A percentile compares a stretch with the other conserved stretches of the same genome.
These are phyloP conservation scores for Kluyveromyces sp. DNA, from an alignment of 1,139 yeast genomes.

Conservation along the genomic window DNA sequence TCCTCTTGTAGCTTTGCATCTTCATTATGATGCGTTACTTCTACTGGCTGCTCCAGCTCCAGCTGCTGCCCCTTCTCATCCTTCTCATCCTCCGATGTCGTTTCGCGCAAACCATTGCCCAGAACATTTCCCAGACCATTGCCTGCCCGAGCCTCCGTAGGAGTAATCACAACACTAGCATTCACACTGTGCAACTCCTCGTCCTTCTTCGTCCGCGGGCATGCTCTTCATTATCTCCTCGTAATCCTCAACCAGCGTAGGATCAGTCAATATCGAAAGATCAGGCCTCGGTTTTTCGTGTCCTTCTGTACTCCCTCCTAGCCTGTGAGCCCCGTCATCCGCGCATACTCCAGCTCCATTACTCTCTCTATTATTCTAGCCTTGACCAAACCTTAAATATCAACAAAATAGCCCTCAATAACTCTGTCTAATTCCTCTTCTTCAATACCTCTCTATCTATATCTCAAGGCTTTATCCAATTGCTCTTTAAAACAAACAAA, in stretches of 20 bases:
- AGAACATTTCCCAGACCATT: too few relatives aligned
- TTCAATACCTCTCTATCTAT: too few relatives aligned
- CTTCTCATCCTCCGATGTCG: too few relatives aligned
- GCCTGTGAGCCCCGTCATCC: slow-evolving; percentile 3
- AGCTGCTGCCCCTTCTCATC: too few relatives aligned
- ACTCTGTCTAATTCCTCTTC: too few relatives aligned
- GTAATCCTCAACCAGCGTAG: slow-evolving; percentile 26
- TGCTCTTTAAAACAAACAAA: too few relatives aligned
- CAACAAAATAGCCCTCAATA: too few relatives aligned
- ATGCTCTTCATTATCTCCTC: slow-evolving; percentile 20
- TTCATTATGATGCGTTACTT: too few relatives aligned
- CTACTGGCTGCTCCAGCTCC: too few relatives aligned
- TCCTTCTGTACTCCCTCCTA: not conserved
- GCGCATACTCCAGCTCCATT: not conserved
- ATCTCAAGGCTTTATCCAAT: too few relatives aligned
- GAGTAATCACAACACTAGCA: slow-evolving; percentile 28
- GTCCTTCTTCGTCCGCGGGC: slow-evolving; percentile 12
- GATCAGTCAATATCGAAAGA: slow-evolving; percentile 22
- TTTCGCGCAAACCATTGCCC: not conserved
- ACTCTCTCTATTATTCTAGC: too few relatives aligned
- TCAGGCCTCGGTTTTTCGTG: not conserved
- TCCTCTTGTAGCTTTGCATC: not conserved
- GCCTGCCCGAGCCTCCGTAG: slow-evolving; percentile 5
- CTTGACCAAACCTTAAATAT: too few relatives aligned
- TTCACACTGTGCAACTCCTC: slow-evolving; percentile 23